Conservation (phyloP, 163 green algal species). For the Botryococcus braunii region DNA sequence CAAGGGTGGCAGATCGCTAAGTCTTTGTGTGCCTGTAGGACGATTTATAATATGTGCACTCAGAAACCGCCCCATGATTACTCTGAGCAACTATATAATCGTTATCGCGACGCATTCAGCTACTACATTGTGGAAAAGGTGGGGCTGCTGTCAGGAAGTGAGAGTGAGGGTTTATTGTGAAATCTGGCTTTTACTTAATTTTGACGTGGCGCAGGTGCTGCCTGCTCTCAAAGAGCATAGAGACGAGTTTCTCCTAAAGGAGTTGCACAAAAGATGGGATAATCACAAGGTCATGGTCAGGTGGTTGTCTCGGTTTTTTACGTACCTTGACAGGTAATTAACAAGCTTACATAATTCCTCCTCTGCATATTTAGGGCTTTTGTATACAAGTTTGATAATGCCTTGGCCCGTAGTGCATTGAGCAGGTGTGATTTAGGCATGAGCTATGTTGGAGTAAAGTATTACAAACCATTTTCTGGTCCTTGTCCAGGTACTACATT, state of each 20-base stretch:
- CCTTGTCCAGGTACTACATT: slow-evolving; percentile 91
- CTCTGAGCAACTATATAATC: slow-evolving; percentile 89
- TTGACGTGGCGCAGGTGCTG: slow-evolving; percentile 80
- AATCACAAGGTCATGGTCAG: slow-evolving; percentile 99
- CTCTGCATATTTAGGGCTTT: too few relatives aligned
- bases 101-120: slow-evolving; percentile 84
- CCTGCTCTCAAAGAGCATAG: slow-evolving; percentile 68
- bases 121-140: slow-evolving; percentile 82
- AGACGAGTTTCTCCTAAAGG: slow-evolving; percentile 83
- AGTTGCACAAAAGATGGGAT: slow-evolving; percentile 82
- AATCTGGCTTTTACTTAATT: too few relatives aligned
- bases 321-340: slow-evolving; percentile 90
- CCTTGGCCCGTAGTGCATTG: too few relatives aligned
- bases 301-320: slow-evolving; percentile 97
- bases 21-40: slow-evolving; percentile 58
- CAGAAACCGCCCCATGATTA: slow-evolving; percentile 98
- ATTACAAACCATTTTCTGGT: too few relatives aligned
- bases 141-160: too few relatives aligned
- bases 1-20: neutral
- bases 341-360: too few relatives aligned
- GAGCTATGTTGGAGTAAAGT: too few relatives aligned
- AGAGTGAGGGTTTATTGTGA: too few relatives aligned
- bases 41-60: slow-evolving; percentile 99
- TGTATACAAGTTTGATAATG: too few relatives aligned
- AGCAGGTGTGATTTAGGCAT: too few relatives aligned